These are phyloP conservation scores for Jaenimonas drosophilae DNA, from an alignment of 208 protist species.

Conservation along the genomic window DNA sequence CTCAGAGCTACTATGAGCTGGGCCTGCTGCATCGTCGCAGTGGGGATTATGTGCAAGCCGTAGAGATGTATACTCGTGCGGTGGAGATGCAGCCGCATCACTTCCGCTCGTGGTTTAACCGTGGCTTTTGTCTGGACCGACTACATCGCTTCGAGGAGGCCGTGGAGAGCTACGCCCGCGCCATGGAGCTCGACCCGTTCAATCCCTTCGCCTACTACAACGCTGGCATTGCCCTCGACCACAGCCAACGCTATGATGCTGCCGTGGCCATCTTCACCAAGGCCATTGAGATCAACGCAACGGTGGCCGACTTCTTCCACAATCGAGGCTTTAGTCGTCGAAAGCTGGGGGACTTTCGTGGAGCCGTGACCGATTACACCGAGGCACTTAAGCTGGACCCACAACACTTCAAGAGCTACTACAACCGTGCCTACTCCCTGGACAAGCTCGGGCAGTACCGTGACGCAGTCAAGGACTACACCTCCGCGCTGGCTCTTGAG, in stretches of 20 bases:
- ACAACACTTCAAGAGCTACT: slow-evolving; percentile 79
- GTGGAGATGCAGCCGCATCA: slow-evolving; percentile 62
- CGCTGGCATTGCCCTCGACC: slow-evolving; percentile 61
- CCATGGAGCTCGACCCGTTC: slow-evolving; percentile 51
- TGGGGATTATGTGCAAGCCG: slow-evolving; percentile 45
- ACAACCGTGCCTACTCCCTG: slow-evolving; percentile 84
- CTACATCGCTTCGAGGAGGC: slow-evolving; percentile 47
- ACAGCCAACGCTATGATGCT: slow-evolving; percentile 39
- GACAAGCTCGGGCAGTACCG: slow-evolving; percentile 53
- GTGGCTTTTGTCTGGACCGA: slow-evolving; percentile 84
- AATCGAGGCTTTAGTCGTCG: slow-evolving; percentile 58
- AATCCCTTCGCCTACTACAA: slow-evolving; percentile 85
- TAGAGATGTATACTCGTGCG: slow-evolving; percentile 65
- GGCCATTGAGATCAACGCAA: slow-evolving; percentile 2
- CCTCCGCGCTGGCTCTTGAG: slow-evolving; percentile 48
- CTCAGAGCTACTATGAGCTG: slow-evolving; percentile 81
- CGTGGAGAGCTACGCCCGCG: slow-evolving; percentile 59
- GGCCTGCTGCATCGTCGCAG: slow-evolving; percentile 62
- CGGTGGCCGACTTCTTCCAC: slow-evolving; percentile 45
- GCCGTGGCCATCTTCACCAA: slow-evolving; percentile 73
- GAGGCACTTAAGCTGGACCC: slow-evolving; percentile 57
- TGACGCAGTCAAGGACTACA: slow-evolving; percentile 70
- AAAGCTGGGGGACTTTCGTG: slow-evolving; percentile 46
- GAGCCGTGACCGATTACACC: slow-evolving; percentile 77
- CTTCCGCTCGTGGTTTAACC: slow-evolving; percentile 92